phyloP scores from a whole-genome alignment of 1,139 yeast genomes.

The Pichia sp. region DNA sequence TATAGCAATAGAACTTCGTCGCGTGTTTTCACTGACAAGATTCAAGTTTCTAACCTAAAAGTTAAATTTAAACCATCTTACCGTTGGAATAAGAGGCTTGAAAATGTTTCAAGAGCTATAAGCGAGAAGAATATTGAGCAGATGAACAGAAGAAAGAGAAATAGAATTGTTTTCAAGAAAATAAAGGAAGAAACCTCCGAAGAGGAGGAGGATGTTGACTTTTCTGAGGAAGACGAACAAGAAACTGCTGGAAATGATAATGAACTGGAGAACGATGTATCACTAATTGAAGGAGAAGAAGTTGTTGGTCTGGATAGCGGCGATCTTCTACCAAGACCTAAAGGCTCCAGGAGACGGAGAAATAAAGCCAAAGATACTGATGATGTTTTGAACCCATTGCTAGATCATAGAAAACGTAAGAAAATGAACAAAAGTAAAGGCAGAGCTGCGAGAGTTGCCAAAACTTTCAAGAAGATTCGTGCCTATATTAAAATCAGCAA shows the following conservation, averaged over 20 bases:
- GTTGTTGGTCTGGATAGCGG: neutral
- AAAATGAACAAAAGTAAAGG: constrained; percentile 10
- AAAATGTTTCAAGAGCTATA: no score
- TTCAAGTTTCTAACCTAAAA: constrained; percentile 1
- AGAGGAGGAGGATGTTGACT: no score
- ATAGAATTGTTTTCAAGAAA: no score
- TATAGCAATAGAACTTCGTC: no score
- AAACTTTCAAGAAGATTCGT: constrained; percentile 21
- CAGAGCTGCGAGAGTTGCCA: constrained; percentile 10
- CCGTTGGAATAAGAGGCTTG: constrained; percentile 3
- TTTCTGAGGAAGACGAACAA: no score
- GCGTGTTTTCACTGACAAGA: constrained; percentile 6
- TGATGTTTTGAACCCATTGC: constrained; percentile 16
- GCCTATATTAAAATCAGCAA: constrained; percentile 17
- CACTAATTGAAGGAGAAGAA: neutral
- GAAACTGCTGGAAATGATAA: no score
- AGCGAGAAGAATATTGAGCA: neutral
- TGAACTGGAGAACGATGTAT: no score
- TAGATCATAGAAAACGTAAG: constrained; percentile 21
- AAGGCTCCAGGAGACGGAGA: no score
- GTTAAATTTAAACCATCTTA: constrained; percentile 3
- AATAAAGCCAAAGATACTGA: neutral
- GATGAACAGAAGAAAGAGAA: no score
- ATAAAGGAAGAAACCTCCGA: no score
- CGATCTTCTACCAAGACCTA: no score